These are phyloP conservation scores for Kalmanozyma brasiliensis DNA, from an alignment of 1,284 basidiomycete genomes.

Conservation along the genomic window DNA sequence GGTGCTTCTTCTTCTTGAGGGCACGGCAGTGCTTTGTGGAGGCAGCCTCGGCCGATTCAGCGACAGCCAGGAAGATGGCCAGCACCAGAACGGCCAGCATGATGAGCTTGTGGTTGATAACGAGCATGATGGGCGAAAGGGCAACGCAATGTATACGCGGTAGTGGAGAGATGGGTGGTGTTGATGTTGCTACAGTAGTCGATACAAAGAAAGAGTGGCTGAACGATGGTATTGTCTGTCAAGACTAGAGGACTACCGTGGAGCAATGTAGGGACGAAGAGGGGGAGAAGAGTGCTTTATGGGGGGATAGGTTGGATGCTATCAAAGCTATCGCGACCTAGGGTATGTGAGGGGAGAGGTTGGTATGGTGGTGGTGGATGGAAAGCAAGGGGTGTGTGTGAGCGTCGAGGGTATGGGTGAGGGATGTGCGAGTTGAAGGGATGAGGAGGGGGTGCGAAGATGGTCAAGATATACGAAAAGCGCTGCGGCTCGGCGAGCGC, in stretches of 20 bases:
- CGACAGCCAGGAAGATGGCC: slow-evolving; percentile 25
- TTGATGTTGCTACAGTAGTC: slow-evolving; percentile 32
- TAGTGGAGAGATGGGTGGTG: not conserved
- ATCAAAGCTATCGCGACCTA: slow-evolving; percentile 40
- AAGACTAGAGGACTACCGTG: slow-evolving; percentile 31
- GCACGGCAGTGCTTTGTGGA: slow-evolving; percentile 35
- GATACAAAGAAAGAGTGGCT: slow-evolving; percentile 8
- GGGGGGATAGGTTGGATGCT: slow-evolving; percentile 20
- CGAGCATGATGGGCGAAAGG: slow-evolving; percentile 23
- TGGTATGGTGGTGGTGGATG: not conserved
- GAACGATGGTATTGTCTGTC: slow-evolving; percentile 48
- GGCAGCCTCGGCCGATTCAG: slow-evolving; percentile 21
- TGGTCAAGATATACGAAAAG: no score
- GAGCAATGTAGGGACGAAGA: slow-evolving; percentile 4
- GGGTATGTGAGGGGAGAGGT: slow-evolving; percentile 5
- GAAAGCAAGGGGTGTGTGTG: not conserved
- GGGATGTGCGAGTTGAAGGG: no score
- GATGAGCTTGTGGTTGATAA: slow-evolving; percentile 41
- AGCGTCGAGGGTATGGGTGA: not conserved
- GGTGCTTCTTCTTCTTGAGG: slow-evolving; percentile 23
- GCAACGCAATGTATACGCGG: not conserved
- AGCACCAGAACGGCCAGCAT: slow-evolving; percentile 38
- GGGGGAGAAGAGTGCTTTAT: slow-evolving; percentile 1
- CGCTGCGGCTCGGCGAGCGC: slow-evolving; percentile 13
- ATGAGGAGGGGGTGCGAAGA: no score